Base-by-base conservation (phyloP, 1,139 yeast genomes). In the Lipomyces yarrowii region DNA sequence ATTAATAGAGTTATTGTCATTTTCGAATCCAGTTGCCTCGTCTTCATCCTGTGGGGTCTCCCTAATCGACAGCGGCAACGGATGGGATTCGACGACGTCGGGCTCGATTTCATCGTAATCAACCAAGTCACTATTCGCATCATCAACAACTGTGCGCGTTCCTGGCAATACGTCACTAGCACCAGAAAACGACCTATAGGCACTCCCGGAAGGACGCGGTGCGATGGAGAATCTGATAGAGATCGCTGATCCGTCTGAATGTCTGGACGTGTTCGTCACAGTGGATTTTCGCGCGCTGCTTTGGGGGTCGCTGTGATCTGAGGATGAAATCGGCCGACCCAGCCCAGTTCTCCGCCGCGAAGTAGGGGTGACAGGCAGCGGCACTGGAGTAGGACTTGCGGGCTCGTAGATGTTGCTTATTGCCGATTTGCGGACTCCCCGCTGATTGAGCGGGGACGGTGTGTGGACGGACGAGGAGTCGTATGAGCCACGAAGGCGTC, bases 231-330 rank as follows among this genome's bases (percentile, higher is more conserved):
- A 65, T 7, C 68, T 39, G 52, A 65, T 63, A 23, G 68, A 65
- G 32, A 65, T 64, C n/a, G 60, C 68, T 23, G 67, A 64, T 15
- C 68, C 68, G 46, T 65, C 68, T 2, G 68, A 64, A 23, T 63
- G 59, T 7, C 68, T 61, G 26, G 68, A 60, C 33, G 65, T 39
- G 30, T 56, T 21, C 33, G 53, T 35, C 21, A 59, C 37, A 11
- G 39, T 15, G 7, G 65, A 61, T 32, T 63, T 63, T 18, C 65
- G 30, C 18, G 55, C 46, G 13, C 65, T 42, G 32, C 64, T 51
- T 32, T 59, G 53, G 42, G 37, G 23, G 35, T 55, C 54, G 52
- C 53, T 21, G 42, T 37, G 42, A 26, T 63, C 63, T 18, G 48
- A 15, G 30, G 68, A 62, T 33, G 56, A 39, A 26, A 37, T 5